Evolutionary conservation across 345 rosid genomes (phyloP), one percentile per base, ranked within the genome.

Genomic region (Citrus cavaleriei): DNA sequence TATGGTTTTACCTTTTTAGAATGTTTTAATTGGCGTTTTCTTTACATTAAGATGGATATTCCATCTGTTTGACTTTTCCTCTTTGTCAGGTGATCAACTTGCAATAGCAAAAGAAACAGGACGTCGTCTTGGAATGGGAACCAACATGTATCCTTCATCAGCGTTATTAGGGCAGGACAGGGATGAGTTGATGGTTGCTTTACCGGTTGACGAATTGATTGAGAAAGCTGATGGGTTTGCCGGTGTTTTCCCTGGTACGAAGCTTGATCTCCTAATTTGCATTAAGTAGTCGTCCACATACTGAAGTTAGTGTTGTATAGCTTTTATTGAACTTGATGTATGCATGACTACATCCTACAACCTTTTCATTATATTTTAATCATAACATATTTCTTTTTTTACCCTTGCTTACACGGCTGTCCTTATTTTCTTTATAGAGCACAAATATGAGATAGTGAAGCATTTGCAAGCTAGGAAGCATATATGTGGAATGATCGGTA

Each of bases 61-160:
- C 62, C 34, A 16, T 51, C n/a, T 64, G 18, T 57, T 80, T 73
- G 19, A n/a, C 37, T 51, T 38, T 70, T 14, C 9, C 46, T 35
- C 25, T 57, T 22, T n/a, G 4, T 37, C 30, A 90, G 93, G 93
- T 75, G 92, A 90, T 84, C 92, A 90, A 79, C 83, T 90, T 69
- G 93, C 92, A n/a, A 90, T 90, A 66, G 91, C 19, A 30, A 90
- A 90, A 77, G 93, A 90, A 86, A 90, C 90, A 3, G 93, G 92
- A 66, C 32, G 32, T 30, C 32, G 32, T 30, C 32, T 30, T 30
- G 32, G 32, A 30, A 30, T 88, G 91, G 93, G 93, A 74, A 87
- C 93, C 60, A 88, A 90, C 81, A 90, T 90, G 91, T 90, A 87
- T 80, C 93, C 91, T 64, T 87, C 93, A 59, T 88, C 93, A 57